Conservation (phyloP, 2,329 filamentous ascomycete genomes). For the Herpotrichia juniperi region DNA sequence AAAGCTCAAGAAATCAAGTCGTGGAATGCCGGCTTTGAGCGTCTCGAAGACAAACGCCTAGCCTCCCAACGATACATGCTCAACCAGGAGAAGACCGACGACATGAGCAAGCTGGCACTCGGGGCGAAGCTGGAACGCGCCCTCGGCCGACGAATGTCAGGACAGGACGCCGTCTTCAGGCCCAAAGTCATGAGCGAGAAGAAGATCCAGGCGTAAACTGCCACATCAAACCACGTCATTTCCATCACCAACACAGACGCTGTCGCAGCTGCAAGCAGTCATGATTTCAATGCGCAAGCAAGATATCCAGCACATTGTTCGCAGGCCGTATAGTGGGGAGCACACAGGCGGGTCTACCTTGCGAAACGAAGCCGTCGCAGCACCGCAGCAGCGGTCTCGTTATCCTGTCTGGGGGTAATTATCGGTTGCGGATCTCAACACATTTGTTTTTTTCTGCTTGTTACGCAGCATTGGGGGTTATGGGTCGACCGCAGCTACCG, state of each 20-base stretch:
- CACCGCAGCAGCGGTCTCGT: neutral
- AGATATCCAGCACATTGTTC: constrained; percentile 14
- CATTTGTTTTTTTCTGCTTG: neutral
- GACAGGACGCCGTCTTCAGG: constrained; percentile 87
- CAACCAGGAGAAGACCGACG: constrained; percentile 78
- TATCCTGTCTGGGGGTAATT: neutral
- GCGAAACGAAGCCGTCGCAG: no score
- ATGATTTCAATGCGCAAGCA: constrained; percentile 7
- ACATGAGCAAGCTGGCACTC: constrained; percentile 83
- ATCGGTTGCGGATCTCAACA: neutral
- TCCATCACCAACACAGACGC: neutral
- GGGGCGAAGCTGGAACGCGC: constrained; percentile 91
- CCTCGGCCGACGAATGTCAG: constrained; percentile 81
- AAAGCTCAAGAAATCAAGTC: constrained; percentile 71
- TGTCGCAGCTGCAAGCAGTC: constrained; percentile 12
- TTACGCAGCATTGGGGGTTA: neutral
- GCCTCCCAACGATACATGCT: constrained; percentile 80
- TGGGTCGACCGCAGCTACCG: neutral
- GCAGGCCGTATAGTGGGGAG: neutral
- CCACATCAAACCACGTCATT: neutral
- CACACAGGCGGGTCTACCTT: neutral
- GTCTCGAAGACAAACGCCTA: constrained; percentile 88
- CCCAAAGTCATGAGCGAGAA: constrained; percentile 50
- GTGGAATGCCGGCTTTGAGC: constrained; percentile 80
- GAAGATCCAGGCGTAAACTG: constrained; percentile 37